Evolutionary conservation across 2,329 filamentous ascomycete genomes (phyloP), one percentile per base, ranked within the genome.

Genomic region (Ophiostoma australiae): DNA sequence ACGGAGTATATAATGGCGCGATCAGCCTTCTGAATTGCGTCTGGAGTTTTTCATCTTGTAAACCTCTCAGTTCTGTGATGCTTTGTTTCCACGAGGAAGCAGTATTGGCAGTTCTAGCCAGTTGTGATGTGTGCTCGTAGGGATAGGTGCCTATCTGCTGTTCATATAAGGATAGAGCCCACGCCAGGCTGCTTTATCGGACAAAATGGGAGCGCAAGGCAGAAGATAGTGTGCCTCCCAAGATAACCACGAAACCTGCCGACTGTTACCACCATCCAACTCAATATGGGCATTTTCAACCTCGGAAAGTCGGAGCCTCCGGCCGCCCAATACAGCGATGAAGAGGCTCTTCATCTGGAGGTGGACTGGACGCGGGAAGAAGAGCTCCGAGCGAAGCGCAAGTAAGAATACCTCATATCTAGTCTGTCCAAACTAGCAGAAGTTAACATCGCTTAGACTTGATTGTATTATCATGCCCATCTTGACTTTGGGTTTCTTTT

Each of bases 401-500:
- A 63, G 58, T 63, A 63, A 17, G 58, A 17, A 35, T 33, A 31
- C 15, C 17, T 63, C 13, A 7, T 20, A 3, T 35, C 27, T 35
- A 10, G 10, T 13, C 2, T 17, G 3, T 17, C 13, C 3, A 63
- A 8, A 35, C 58, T 35, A 35, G 31, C 58, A 17, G 6, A 33
- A 63, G 10, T 31, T 63, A 35, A 63, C 31, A 15, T 31, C n/a
- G 13, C 4, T 6, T 33, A 63, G 58, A 35, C 31, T 33, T 4
- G 58, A 63, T 35, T 63, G 31, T 13, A 63, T 63, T 33, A 63
- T 63, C 58, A 63, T 63, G 58, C 58, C 58, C 11, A 63, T 63
- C 31, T 5, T 63, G 58, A 63, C 58, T 8, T n/a, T 63, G 31
- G 58, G 58, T 3, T 63, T 63, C 17, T 63, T 63, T 15, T 63